Percentiles rank a stretch among this genome's conserved stretches.
phyloP scores from a whole-genome alignment of 2,329 filamentous ascomycete genomes.

The Diaporthe velutina region DNA sequence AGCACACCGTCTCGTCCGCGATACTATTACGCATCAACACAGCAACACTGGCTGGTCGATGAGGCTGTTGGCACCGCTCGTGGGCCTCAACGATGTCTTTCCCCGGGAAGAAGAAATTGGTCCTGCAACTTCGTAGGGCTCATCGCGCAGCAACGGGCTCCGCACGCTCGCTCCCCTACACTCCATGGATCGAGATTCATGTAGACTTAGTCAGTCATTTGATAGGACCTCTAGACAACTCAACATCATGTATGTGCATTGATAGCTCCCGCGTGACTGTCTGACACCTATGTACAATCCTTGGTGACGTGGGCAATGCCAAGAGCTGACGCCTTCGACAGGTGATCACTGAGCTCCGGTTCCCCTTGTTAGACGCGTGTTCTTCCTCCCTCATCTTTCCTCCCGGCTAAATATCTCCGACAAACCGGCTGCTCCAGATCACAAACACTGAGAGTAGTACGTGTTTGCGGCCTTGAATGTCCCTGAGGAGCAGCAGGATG shows the following conservation, averaged over 20 bases:
- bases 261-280: background rate
- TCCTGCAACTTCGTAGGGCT: too few relatives aligned
- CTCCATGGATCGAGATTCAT: background rate
- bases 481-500: conserved; percentile 50
- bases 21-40: background rate
- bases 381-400: background rate
- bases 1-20: background rate
- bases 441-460: conserved; percentile 17
- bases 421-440: background rate
- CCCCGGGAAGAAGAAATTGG: background rate
- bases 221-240: background rate
- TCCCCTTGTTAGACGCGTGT: background rate
- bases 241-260: conserved; percentile 11
- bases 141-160: background rate
- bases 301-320: background rate
- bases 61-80: background rate
- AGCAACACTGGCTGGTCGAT: background rate
- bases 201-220: background rate
- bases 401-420: background rate
- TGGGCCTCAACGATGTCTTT: background rate
- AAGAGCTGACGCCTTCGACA: background rate
- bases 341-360: background rate
- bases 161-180: background rate
- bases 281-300: background rate
- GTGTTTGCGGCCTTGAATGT: conserved; percentile 48